Base-by-base conservation (phyloP, 306 rosid species). In the Neltuma alba region DNA sequence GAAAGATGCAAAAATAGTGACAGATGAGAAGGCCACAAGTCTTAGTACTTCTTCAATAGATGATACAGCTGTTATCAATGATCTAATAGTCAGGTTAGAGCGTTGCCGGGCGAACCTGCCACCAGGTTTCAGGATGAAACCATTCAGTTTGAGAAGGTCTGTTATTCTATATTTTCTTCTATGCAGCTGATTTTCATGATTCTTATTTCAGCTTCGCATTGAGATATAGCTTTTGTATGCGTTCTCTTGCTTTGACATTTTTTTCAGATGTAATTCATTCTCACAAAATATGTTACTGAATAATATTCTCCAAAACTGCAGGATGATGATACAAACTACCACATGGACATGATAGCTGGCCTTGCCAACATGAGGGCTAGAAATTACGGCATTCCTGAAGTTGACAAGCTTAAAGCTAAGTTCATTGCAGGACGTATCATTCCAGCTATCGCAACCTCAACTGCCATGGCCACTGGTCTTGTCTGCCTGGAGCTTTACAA, bases 301-400 rank as follows among this genome's bases (percentile, higher is more conserved):
- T 14, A 44, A 57, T 76, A 37, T 58, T 36, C 37, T 76, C 41
- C 36, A 33, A 78, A 76, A 68, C 47, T 88, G 86, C 92, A 95
- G 98, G 99, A 95, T 78, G 99, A 95, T 82, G 97, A 95, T 82
- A 89, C 99, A 74, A 95, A 93, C 87, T 95, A 76, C 86, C 99
- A 95, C 38, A 93, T 95, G 98, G 99, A 95, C 72, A 15, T 91
- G 82, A 95, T 95, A 41, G 97, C 99, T 60, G 97, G 96, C 80
- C 97, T 95, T 60, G 99, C 99, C 70, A 95, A 95, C 88, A 95
- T 95, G 99, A 90, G 99, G 89, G 99, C 99, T 9, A 84, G 97
- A 11, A 95, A 93, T 74, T 95, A 93, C 90, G 81, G 97, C 82
- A 91, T 95, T 79, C 98, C 97, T 3, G 99, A 95, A 83, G 99